phyloP scores from a whole-genome alignment of 2,329 filamentous ascomycete genomes.

The Xylaria sp. region DNA sequence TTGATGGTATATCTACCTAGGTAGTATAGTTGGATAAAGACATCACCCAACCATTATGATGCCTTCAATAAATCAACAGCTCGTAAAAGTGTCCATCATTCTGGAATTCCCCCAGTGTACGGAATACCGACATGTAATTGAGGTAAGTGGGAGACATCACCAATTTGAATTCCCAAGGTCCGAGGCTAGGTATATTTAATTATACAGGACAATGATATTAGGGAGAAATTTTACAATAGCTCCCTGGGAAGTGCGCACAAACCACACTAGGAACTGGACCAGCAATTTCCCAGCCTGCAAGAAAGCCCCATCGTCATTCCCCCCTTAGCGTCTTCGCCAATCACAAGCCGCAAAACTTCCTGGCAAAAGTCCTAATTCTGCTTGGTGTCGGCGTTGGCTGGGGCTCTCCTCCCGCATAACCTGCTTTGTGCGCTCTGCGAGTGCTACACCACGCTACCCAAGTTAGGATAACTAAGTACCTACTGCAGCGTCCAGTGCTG shows the following conservation, averaged over 20 bases:
- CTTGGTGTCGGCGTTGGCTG: conserved; percentile 34
- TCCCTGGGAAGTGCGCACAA: conserved; percentile 26
- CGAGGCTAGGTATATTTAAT: not conserved
- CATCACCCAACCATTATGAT: too few relatives aligned
- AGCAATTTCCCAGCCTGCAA: conserved; percentile 50
- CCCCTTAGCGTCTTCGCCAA: conserved; percentile 40
- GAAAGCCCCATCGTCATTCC: conserved; percentile 42
- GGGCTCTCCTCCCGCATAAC: conserved; percentile 10
- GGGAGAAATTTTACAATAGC: not conserved
- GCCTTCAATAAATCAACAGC: too few relatives aligned
- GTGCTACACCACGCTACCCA: conserved; percentile 31
- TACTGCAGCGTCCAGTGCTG: not conserved
- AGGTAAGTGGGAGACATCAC: too few relatives aligned
- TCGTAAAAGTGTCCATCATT: too few relatives aligned
- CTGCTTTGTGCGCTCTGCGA: conserved; percentile 25
- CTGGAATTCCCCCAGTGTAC: too few relatives aligned
- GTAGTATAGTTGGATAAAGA: too few relatives aligned
- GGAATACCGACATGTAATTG: too few relatives aligned
- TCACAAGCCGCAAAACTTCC: conserved; percentile 15
- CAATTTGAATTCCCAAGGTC: too few relatives aligned
- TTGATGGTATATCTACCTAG: too few relatives aligned
- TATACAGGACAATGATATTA: not conserved
- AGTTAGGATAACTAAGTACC: conserved; percentile 9
- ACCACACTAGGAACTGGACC: conserved; percentile 30
- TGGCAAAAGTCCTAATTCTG: conserved; percentile 36